phyloP scores from a whole-genome alignment of 2,329 filamentous ascomycete species.

The Fusarium mangiferae region DNA sequence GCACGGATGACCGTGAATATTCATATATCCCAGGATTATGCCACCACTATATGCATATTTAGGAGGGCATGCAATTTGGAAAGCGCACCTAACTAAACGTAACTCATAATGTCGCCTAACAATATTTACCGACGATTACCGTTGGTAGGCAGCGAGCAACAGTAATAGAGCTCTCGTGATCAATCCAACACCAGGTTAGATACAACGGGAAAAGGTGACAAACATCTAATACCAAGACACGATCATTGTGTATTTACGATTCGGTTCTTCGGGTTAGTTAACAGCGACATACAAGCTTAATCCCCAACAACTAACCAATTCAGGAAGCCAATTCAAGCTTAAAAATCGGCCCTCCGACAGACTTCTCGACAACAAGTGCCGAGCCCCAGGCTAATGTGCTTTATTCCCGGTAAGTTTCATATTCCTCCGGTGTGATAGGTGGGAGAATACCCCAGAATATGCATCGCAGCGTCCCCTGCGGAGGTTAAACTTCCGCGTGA shows the following conservation, averaged over 20 bases:
- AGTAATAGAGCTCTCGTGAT: neutral
- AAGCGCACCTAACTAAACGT: neutral
- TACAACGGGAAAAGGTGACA: neutral
- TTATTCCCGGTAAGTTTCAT: neutral
- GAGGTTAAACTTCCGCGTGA: slow-evolving; percentile 16
- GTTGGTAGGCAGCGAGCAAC: no score
- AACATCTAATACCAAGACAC: fast-evolving
- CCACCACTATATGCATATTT: neutral
- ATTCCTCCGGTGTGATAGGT: neutral
- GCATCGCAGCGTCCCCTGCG: neutral
- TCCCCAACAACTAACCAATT: neutral
- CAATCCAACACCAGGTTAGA: fast-evolving
- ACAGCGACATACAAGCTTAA: neutral
- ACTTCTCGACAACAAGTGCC: neutral
- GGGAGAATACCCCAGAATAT: slow-evolving; percentile 3
- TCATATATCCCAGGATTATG: neutral
- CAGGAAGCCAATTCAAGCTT: neutral
- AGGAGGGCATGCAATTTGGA: fast-evolving
- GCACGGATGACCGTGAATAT: neutral
- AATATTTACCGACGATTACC: neutral
- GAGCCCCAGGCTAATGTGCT: neutral
- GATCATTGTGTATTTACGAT: fast-evolving
- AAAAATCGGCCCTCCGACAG: neutral
- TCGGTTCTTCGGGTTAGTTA: neutral
- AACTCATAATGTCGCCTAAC: neutral